A percentile compares a stretch with the other conserved stretches of the same genome.
Conservation (phyloP, 495 filamentous ascomycete genomes). For the Aspergillus biplanus region DNA sequence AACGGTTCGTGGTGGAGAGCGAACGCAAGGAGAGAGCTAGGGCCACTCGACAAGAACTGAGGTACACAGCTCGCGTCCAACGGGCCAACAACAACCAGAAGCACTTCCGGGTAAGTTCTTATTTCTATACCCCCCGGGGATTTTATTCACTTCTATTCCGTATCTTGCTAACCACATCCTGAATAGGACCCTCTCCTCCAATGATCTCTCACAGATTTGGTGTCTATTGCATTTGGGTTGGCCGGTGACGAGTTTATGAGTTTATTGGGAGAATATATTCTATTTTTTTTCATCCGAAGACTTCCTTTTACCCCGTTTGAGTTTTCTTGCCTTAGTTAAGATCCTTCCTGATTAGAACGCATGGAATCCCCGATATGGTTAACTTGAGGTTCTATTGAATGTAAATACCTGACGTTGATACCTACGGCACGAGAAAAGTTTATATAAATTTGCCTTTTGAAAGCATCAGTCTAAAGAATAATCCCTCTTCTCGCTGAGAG, state of each 20-base stretch:
- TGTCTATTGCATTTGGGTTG: constrained; percentile 10
- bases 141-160: not conserved
- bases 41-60: constrained; percentile 60
- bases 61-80: constrained; percentile 65
- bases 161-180: constrained; percentile 24
- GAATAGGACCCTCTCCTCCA: constrained; percentile 50
- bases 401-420: not conserved
- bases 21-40: constrained; percentile 70
- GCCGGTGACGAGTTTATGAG: constrained; percentile 15
- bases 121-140: not conserved
- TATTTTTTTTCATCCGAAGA: constrained; percentile 1
- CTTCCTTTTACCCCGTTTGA: no score
- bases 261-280: not conserved
- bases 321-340: no score
- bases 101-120: constrained; percentile 67
- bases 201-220: constrained; percentile 28
- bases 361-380: not conserved
- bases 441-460: no score
- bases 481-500: no score
- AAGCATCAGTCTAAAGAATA: no score
- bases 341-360: no score
- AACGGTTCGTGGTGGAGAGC: constrained; percentile 59
- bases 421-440: not conserved
- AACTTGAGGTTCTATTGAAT: constrained; percentile 2
- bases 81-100: constrained; percentile 71